phyloP scores from a whole-genome alignment of 148 eudicot species.

The Drosera capensis region DNA sequence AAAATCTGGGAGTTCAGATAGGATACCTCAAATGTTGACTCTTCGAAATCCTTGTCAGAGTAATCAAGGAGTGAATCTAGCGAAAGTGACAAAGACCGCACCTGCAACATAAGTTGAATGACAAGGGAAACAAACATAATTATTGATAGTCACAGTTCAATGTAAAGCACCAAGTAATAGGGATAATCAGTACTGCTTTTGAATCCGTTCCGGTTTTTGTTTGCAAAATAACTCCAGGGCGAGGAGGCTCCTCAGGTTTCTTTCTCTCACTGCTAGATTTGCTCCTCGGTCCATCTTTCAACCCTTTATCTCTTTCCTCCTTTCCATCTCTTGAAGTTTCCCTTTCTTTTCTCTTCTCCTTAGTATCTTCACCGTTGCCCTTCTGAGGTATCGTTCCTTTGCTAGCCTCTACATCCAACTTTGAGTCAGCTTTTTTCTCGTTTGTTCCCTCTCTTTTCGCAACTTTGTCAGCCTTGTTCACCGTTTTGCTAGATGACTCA shows the following conservation, averaged over 20 bases:
- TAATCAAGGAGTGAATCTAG: conserved; percentile 88
- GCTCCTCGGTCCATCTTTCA: conserved; percentile 38
- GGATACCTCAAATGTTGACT: conserved; percentile 80
- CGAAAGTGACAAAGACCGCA: conserved; percentile 75
- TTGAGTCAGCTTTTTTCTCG: conserved; percentile 21
- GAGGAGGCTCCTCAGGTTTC: conserved; percentile 70
- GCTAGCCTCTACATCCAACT: conserved; percentile 8
- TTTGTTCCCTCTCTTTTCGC: conserved; percentile 21
- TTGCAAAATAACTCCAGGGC: conserved; percentile 68
- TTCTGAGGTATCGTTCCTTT: conserved; percentile 19
- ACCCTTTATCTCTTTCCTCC: conserved; percentile 45
- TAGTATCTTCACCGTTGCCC: conserved; percentile 18
- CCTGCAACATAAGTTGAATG: conserved; percentile 25
- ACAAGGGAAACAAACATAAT: not conserved
- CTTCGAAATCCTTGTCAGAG: conserved; percentile 73
- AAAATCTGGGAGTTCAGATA: not conserved
- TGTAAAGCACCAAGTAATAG: conserved; percentile 2
- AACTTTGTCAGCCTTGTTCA: conserved; percentile 19
- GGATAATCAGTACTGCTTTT: conserved; percentile 28
- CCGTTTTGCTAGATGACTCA: conserved; percentile 13
- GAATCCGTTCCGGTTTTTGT: conserved; percentile 45
- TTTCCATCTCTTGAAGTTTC: conserved; percentile 31
- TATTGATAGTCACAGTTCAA: not conserved
- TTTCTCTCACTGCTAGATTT: conserved; percentile 49
- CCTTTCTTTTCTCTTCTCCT: conserved; percentile 34